Percentiles rank a stretch among this genome's conserved stretches.
phyloP scores from a whole-genome alignment of 2,329 filamentous ascomycete species.

The Colletotrichum higginsianum region DNA sequence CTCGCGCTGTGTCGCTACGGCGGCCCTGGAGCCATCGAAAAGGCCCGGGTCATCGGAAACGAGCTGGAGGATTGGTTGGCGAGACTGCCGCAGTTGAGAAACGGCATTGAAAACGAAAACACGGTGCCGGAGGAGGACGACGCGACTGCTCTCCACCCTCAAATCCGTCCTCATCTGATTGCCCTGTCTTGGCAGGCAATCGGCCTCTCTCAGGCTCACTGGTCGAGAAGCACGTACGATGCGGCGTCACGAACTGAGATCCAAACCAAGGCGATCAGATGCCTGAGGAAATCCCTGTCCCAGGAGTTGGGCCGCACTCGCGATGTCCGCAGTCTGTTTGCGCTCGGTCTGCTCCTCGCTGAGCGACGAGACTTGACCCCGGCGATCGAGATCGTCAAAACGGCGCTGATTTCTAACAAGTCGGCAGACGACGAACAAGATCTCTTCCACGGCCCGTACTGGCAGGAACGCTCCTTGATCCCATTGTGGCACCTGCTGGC shows the following conservation, averaged over 20 bases:
- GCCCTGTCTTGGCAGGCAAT: slow-evolving; percentile 86
- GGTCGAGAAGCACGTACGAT: slow-evolving; percentile 87
- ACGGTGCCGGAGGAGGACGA: slow-evolving; percentile 52
- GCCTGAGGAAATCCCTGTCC: slow-evolving; percentile 80
- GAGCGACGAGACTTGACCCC: slow-evolving; percentile 86
- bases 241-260: slow-evolving; percentile 79
- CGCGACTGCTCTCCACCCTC: slow-evolving; percentile 53
- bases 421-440: slow-evolving; percentile 61
- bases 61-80: slow-evolving; percentile 84
- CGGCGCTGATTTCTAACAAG: slow-evolving; percentile 76
- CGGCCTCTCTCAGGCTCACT: slow-evolving; percentile 87
- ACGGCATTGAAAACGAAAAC: slow-evolving; percentile 50
- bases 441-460: slow-evolving; percentile 64
- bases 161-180: slow-evolving; percentile 72
- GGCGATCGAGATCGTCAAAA: slow-evolving; percentile 87
- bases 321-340: slow-evolving; percentile 84
- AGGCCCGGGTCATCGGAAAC: slow-evolving; percentile 78
- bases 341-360: slow-evolving; percentile 86
- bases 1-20: slow-evolving; percentile 88
- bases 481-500: slow-evolving; percentile 94
- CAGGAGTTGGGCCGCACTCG: slow-evolving; percentile 75
- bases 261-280: slow-evolving; percentile 83
- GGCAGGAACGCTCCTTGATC: slow-evolving; percentile 77
- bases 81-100: slow-evolving; percentile 62
- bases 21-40: slow-evolving; percentile 80